Conservation (phyloP, 106 monocot genomes). For the Dioscorea zingiberensis region DNA sequence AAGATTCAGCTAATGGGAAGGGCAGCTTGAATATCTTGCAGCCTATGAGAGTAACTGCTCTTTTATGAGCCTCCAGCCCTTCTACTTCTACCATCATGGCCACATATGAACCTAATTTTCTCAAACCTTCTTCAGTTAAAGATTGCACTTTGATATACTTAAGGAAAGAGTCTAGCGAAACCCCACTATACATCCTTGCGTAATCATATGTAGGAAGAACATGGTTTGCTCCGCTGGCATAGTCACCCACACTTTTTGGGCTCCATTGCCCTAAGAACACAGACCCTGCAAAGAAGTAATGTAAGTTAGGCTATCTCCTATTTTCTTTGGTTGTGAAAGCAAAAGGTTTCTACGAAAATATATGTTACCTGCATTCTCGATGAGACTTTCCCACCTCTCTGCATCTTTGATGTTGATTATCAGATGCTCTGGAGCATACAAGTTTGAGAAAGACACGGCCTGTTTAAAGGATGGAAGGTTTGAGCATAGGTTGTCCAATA, state of each 20-base stretch:
- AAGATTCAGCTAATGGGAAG: neutral
- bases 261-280: conserved; percentile 94
- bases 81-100: conserved; percentile 96
- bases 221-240: conserved; percentile 94
- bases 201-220: conserved; percentile 97
- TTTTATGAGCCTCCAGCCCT: conserved; percentile 93
- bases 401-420: conserved; percentile 87
- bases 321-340: no score
- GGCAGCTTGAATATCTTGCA: conserved; percentile 50
- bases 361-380: conserved; percentile 86
- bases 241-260: conserved; percentile 97
- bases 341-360: no score
- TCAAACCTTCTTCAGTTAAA: conserved; percentile 77
- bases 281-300: conserved; percentile 41
- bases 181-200: conserved; percentile 91
- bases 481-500: no score
- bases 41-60: conserved; percentile 88
- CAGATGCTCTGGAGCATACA: conserved; percentile 98
- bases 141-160: conserved; percentile 93
- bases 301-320: no score
- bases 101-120: conserved; percentile 68
- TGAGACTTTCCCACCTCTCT: conserved; percentile 72
- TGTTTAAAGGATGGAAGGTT: conserved; percentile 13
- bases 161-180: conserved; percentile 82
- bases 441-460: conserved; percentile 91